Percentiles rank a stretch among this genome's conserved stretches.
These are phyloP conservation scores for Discostella pseudostelligera DNA, from an alignment of 108 stramenopile genomes.

Conservation along the genomic window DNA sequence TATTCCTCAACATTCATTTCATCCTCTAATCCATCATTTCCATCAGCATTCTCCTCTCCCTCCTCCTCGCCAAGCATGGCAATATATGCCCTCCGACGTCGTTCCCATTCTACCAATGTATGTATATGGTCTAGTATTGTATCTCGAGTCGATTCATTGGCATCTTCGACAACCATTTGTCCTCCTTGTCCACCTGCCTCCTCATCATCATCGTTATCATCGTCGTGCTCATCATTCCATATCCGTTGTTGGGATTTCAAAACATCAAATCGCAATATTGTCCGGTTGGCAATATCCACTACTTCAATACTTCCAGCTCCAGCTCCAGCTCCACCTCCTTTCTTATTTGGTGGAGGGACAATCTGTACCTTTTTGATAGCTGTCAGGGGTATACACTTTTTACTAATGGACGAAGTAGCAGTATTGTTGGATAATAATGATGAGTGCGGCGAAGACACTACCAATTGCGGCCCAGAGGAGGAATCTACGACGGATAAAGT, in stretches of 20 bases:
- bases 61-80: slow-evolving; percentile 29
- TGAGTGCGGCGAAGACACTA: slow-evolving; percentile 38
- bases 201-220: slow-evolving; percentile 20
- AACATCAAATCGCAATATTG: slow-evolving; percentile 18
- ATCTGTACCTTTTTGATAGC: slow-evolving; percentile 29
- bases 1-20: slow-evolving; percentile 40
- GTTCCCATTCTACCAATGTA: slow-evolving; percentile 74
- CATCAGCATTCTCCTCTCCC: slow-evolving; percentile 10
- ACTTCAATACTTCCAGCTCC: slow-evolving; percentile 15
- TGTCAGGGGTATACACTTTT: slow-evolving; percentile 16
- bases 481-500: slow-evolving; percentile 48
- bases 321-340: slow-evolving; percentile 7
- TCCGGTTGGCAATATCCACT: slow-evolving; percentile 12
- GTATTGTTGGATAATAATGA: background rate
- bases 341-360: background rate
- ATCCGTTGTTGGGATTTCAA: slow-evolving; percentile 10
- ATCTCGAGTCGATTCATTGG: slow-evolving; percentile 43
- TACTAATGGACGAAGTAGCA: background rate
- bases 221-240: background rate
- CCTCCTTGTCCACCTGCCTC: slow-evolving; percentile 12
- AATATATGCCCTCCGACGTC: slow-evolving; percentile 49
- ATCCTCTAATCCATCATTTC: background rate
- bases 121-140: slow-evolving; percentile 51
- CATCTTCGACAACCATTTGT: slow-evolving; percentile 27
- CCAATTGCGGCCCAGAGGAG: slow-evolving; percentile 48